Evolutionary conservation across 2,329 filamentous ascomycete species (phyloP), one percentile per base, ranked within the genome.

Genomic region (Mollisiaceae sp.): DNA sequence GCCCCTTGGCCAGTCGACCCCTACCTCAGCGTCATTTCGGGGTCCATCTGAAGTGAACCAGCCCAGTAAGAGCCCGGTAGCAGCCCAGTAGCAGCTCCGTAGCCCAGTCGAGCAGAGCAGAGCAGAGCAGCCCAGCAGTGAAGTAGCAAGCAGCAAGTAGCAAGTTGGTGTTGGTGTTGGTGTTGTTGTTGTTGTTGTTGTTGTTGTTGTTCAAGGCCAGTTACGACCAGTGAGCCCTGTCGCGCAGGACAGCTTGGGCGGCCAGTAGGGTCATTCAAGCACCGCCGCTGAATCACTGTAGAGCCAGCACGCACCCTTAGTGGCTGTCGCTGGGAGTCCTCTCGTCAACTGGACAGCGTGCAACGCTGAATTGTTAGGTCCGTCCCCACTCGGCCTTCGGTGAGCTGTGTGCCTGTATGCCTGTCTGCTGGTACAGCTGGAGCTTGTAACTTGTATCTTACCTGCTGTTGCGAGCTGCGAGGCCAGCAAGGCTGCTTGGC

Each of bases 1-100:
- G n/a, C n/a, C 50, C 47, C 50, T 14, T 54, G 50, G 11, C 9
- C 24, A 14, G 38, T 24, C 4, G 11, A 50, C 9, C 45, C 45
- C 45, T 50, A 12, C 45, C 45, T 50, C 45, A 54, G 50, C 50
- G 50, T 54, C 50, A 54, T 54, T 54, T 54, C 50, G 50, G 50
- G 50, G 50, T 54, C 50, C 50, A 54, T 54, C 50, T 54, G 50
- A 54, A 54, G 50, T 54, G 12, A 35, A 54, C 27, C 27, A 32
- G 27, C 27, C 27, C 27, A 32, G 27, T 32, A 3, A 6, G 3
- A 32, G 27, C 27, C 27, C 27, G 27, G 27, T 32, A 3, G 27
- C 27, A 32, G 27, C 27, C 27, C 27, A 32, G 27, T 32, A 3
- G 27, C 27, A 32, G 27, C 27, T 6, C 27, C 3, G 27, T 32